phyloP scores from a whole-genome alignment of 2,329 filamentous ascomycete species.

The Pseudovirgaria hyperparasitica region DNA sequence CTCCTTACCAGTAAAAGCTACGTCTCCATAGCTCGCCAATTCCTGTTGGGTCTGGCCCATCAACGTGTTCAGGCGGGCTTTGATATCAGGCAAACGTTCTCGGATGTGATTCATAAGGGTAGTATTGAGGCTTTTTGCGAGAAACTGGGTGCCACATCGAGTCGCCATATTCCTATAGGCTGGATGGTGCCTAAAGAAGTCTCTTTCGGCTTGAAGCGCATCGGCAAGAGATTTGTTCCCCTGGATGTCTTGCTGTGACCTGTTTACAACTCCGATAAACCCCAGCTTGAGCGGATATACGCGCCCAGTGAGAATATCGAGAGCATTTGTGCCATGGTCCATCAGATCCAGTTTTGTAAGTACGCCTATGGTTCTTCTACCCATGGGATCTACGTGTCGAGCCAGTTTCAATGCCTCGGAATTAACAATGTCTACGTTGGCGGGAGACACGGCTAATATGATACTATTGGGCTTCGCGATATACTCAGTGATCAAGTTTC shows the following conservation, averaged over 20 bases:
- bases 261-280: conserved; percentile 95
- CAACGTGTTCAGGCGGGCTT: conserved; percentile 88
- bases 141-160: conserved; percentile 83
- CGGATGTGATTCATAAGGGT: conserved; percentile 95
- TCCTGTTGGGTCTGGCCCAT: conserved; percentile 99
- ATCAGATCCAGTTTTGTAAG: conserved; percentile 95
- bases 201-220: conserved; percentile 74
- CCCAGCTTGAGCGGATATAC: conserved; percentile 95
- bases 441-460: conserved; percentile 87
- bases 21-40: conserved; percentile 92
- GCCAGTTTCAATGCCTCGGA: conserved; percentile 95
- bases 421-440: conserved; percentile 96
- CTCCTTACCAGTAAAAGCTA: conserved; percentile 94
- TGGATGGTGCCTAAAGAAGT: conserved; percentile 95
- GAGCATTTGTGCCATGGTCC: conserved; percentile 95
- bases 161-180: conserved; percentile 94
- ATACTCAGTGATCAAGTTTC: conserved; percentile 92
- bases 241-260: conserved; percentile 96
- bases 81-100: conserved; percentile 92
- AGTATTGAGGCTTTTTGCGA: conserved; percentile 88
- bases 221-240: conserved; percentile 90
- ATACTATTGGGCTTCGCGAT: conserved; percentile 99
- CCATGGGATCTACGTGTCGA: conserved; percentile 89
- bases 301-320: conserved; percentile 93
- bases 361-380: conserved; percentile 88